Conservation (phyloP, 2,329 filamentous ascomycete genomes). For the Colletotrichum somersetense region DNA sequence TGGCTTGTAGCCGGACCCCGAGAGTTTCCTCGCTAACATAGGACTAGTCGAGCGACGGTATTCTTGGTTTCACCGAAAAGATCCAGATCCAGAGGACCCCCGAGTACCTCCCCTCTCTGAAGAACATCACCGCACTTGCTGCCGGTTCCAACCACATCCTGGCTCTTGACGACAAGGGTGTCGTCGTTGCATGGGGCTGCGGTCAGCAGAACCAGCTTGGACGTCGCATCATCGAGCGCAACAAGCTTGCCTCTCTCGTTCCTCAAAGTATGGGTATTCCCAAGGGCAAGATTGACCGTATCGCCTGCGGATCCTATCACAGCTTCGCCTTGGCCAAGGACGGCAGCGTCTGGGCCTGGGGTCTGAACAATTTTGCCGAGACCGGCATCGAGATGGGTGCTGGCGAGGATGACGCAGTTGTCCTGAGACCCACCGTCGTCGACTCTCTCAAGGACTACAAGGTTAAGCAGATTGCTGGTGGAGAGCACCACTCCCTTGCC, state of each 20-base stretch:
- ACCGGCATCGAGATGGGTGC: slow-evolving; percentile 73
- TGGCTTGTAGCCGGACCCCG: not conserved
- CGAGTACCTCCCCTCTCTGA: slow-evolving; percentile 67
- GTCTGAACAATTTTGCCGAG: slow-evolving; percentile 88
- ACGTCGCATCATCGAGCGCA: slow-evolving; percentile 70
- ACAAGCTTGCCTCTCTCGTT: slow-evolving; percentile 71
- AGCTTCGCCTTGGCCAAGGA: slow-evolving; percentile 81
- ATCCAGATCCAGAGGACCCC: slow-evolving; percentile 62
- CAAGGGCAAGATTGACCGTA: slow-evolving; percentile 76
- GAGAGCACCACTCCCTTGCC: slow-evolving; percentile 79
- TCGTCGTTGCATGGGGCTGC: slow-evolving; percentile 78
- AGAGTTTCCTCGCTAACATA: slow-evolving; percentile 10
- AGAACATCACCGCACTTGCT: slow-evolving; percentile 73
- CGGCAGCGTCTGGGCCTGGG: slow-evolving; percentile 83
- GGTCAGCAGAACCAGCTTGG: slow-evolving; percentile 75
- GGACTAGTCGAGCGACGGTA: slow-evolving; percentile 66
- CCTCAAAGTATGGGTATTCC: slow-evolving; percentile 72
- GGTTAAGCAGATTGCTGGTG: slow-evolving; percentile 76
- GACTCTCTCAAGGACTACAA: slow-evolving; percentile 71
- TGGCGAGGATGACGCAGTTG: slow-evolving; percentile 76
- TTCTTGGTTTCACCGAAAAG: slow-evolving; percentile 72
- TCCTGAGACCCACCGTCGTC: slow-evolving; percentile 79
- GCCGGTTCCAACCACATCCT: slow-evolving; percentile 79
- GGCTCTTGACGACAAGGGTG: slow-evolving; percentile 73
- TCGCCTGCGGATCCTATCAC: slow-evolving; percentile 81